Conservation (phyloP, 495 filamentous ascomycete genomes). For the Sordaria brevicollis region DNA sequence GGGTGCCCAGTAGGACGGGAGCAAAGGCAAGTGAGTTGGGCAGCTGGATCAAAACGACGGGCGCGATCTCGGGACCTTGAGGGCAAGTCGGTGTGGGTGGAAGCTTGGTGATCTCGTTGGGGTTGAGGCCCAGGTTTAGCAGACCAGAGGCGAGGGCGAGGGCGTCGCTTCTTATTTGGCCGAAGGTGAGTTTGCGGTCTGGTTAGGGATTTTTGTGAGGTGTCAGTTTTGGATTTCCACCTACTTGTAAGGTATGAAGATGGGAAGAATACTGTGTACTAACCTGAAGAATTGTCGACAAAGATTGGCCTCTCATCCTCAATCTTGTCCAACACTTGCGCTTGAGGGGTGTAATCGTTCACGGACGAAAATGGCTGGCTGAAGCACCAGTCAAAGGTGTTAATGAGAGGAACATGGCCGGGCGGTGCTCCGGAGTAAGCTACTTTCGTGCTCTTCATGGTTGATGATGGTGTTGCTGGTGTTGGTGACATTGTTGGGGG, state of each 20-base stretch:
- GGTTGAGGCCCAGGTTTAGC: constrained; percentile 12
- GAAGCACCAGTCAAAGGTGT: constrained; percentile 17
- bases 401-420: constrained; percentile 13
- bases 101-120: constrained; percentile 14
- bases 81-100: constrained; percentile 20
- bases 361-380: constrained; percentile 17
- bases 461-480: not conserved
- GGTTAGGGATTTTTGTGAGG: not conserved
- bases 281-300: constrained; percentile 19
- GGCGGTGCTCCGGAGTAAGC: constrained; percentile 12
- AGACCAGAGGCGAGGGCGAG: constrained; percentile 15
- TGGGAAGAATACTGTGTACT: not conserved
- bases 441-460: not conserved
- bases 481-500: not conserved
- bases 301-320: constrained; percentile 17
- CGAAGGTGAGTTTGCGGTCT: constrained; percentile 19
- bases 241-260: not conserved
- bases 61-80: constrained; percentile 20
- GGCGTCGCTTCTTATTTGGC: constrained; percentile 14
- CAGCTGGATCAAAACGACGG: constrained; percentile 24
- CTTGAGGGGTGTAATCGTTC: constrained; percentile 11
- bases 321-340: constrained; percentile 12
- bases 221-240: not conserved
- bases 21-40: constrained; percentile 22
- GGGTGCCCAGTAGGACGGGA: constrained; percentile 15